phyloP scores from a whole-genome alignment of 1,139 yeast species.

The Protomyces arabidopsidicola region DNA sequence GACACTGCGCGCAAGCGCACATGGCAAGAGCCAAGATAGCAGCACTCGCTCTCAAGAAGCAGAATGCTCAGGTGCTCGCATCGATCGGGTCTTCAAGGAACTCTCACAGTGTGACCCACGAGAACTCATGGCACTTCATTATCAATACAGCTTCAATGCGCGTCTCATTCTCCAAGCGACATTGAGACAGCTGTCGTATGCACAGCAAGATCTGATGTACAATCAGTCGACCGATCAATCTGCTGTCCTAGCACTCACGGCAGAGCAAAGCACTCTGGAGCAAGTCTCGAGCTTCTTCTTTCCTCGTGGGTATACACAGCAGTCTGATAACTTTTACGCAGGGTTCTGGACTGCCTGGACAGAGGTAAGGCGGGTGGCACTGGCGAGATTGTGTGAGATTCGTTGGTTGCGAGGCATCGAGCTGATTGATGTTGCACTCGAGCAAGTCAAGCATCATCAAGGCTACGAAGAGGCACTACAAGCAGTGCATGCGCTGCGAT shows the following conservation, averaged over 20 bases:
- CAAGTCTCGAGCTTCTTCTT: constrained; percentile 5
- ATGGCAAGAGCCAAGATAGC: background rate
- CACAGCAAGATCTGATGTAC: constrained; percentile 8
- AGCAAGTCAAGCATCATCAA: background rate
- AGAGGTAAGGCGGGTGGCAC: constrained; percentile 9
- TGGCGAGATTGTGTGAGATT: background rate
- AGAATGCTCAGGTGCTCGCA: background rate
- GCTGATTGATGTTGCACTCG: constrained; percentile 2
- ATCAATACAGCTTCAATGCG: constrained; percentile 10
- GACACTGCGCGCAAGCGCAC: background rate
- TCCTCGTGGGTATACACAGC: background rate
- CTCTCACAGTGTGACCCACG: background rate
- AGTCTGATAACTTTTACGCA: constrained; percentile 9
- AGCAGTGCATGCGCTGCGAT: background rate
- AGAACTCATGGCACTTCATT: background rate
- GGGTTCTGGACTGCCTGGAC: constrained; percentile 23
- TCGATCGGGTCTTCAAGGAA: background rate
- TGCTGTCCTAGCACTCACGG: background rate
- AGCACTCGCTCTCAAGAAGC: background rate
- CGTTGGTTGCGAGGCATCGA: constrained; percentile 16
- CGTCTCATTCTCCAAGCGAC: constrained; percentile 20
- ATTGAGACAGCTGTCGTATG: constrained; percentile 1
- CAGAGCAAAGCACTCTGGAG: constrained; percentile 2
- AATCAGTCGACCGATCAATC: background rate
- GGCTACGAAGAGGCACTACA: background rate